Evolutionary conservation across 108 stramenopile species (phyloP).

Genomic region (Pseudonitzschia multiseries): DNA sequence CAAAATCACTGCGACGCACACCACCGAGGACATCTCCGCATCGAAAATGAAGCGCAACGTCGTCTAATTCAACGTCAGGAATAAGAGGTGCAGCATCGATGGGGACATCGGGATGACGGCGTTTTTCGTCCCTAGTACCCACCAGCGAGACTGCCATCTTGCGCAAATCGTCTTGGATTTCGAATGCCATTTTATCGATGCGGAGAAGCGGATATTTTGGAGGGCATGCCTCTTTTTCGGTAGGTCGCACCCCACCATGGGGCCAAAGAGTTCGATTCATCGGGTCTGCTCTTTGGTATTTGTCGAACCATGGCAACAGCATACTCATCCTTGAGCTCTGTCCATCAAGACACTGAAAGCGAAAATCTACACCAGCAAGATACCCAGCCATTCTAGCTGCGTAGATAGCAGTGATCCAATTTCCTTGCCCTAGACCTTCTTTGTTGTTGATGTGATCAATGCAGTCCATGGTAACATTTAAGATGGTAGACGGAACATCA

Average conservation of each 20-base stretch:
- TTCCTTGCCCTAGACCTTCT: conserved; percentile 20
- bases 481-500: not conserved
- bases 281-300: conserved; percentile 11
- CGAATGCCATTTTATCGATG: conserved; percentile 25
- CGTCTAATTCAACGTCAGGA: conserved; percentile 30
- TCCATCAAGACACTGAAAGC: conserved; percentile 28
- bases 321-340: not conserved
- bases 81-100: conserved; percentile 20
- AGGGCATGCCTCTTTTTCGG: conserved; percentile 19
- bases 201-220: conserved; percentile 22
- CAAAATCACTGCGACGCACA: conserved; percentile 21
- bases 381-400: conserved; percentile 23
- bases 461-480: conserved; percentile 29
- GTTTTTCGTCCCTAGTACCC: conserved; percentile 11
- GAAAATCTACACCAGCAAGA: conserved; percentile 30
- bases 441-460: not conserved
- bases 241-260: conserved; percentile 16
- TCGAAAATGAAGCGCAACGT: conserved; percentile 46
- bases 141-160: conserved; percentile 31
- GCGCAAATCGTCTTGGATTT: conserved; percentile 32
- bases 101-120: conserved; percentile 18
- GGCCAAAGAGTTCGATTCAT: conserved; percentile 24
- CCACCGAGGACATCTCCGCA: conserved; percentile 43
- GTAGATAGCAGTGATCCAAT: conserved; percentile 33
- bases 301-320: conserved; percentile 34